Evolutionary conservation across 2,329 filamentous ascomycete genomes (phyloP), one percentile per base, ranked within the genome.

Genomic region (Arthroderma sp.): DNA sequence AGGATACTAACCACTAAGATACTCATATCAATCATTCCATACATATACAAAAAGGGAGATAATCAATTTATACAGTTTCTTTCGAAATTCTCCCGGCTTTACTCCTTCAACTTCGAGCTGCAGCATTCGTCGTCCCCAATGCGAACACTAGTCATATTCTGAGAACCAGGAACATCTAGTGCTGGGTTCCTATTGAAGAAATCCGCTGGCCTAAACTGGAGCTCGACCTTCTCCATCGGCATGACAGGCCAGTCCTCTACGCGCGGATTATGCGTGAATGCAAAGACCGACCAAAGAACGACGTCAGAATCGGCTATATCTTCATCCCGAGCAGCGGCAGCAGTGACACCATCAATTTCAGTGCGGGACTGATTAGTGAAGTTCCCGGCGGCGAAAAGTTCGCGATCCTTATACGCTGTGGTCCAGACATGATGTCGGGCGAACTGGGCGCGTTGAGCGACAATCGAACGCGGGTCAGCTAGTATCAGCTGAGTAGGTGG

Each of bases 361-460:
- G 61, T 59, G 23, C 71, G 70, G 33, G 69, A 72, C 62, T 78
- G 76, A 56, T 77, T 63, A 2, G 77, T 79, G 58, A 73, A 78
- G 23, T 70, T 63, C 0, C 78, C 77, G 0, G 70, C 77, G 0
- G 78, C 76, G 60, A 73, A 80, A 21, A 78, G 62, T 61, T 79
- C 77, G 60, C 75, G 68, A 56, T 80, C 77, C 6, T 65, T 64
- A 63, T 79, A 74, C 62, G 74, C 73, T 1, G 77, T 79, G 1
- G 78, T 75, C 76, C 76, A 80, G 3, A 80, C 66, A 57, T 77
- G 75, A 60, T 79, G 75, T 17, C 75, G 68, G 0, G 76, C 73
- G 64, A 80, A 80, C 1, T 71, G 67, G 0, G 77, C 76, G 3
- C 78, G 72, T 55, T 73, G 67, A 2, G 71, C 67, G 57, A 77